phyloP scores from a whole-genome alignment of 2,329 filamentous ascomycete species.

The Curvularia hawaiiensis region DNA sequence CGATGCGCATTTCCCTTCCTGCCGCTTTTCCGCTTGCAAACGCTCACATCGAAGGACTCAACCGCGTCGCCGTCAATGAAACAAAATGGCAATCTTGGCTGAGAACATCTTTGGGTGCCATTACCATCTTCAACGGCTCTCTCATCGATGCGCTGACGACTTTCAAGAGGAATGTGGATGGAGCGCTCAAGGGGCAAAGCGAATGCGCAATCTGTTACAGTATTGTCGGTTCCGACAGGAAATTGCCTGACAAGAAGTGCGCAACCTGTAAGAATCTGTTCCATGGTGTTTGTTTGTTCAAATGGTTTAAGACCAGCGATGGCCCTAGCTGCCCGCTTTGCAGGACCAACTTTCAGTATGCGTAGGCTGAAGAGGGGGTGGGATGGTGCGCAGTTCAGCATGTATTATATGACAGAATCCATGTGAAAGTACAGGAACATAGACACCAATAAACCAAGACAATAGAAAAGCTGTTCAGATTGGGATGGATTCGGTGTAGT shows the following conservation, averaged over 20 bases:
- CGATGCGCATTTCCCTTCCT: conserved; percentile 82
- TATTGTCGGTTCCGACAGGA: conserved; percentile 86
- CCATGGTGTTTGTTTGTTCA: conserved; percentile 87
- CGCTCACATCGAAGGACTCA: conserved; percentile 76
- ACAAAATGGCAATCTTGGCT: conserved; percentile 94
- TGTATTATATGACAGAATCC: background rate
- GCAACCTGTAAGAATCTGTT: conserved; percentile 93
- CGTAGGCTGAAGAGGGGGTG: conserved; percentile 26
- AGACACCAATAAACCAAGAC: background rate
- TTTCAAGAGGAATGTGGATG: conserved; percentile 85
- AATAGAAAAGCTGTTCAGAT: background rate
- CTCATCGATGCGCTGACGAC: conserved; percentile 85
- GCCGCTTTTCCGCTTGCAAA: conserved; percentile 80
- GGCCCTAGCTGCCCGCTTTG: conserved; percentile 92
- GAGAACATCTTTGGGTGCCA: conserved; percentile 85
- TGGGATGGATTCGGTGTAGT: background rate
- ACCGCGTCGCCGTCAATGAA: conserved; percentile 85
- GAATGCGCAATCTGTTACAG: conserved; percentile 98
- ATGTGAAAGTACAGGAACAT: background rate
- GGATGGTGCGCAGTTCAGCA: background rate
- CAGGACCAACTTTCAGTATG: conserved; percentile 80
- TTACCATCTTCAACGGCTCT: conserved; percentile 89
- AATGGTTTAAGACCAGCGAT: conserved; percentile 96
- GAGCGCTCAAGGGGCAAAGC: conserved; percentile 86
- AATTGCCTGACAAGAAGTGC: conserved; percentile 90